Percentiles rank a stretch among this genome's conserved stretches.
Evolutionary conservation across 345 rosid species (phyloP).

Genomic region (Populus simonii): DNA sequence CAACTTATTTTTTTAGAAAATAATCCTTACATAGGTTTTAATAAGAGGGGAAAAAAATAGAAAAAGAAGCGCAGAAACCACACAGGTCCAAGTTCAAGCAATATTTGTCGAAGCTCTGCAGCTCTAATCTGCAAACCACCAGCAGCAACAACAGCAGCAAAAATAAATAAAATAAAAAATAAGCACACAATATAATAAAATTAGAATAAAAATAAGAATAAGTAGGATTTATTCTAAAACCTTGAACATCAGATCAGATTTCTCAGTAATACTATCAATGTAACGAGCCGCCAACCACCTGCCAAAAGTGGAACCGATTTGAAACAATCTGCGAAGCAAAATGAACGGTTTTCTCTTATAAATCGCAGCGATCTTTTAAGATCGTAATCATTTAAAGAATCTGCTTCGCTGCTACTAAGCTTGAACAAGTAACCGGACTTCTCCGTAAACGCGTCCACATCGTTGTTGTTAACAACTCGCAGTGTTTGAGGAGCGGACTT

Average conservation of each 20-base stretch:
- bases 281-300: slow-evolving; percentile 70
- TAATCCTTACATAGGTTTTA: background rate
- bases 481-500: slow-evolving; percentile 5
- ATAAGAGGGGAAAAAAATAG: background rate
- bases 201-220: background rate
- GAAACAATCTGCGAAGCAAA: slow-evolving; percentile 67
- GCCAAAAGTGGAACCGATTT: slow-evolving; percentile 66
- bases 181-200: background rate
- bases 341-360: slow-evolving; percentile 65
- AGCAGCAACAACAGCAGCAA: background rate
- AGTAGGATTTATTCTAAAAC: slow-evolving; percentile 19
- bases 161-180: background rate
- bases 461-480: slow-evolving; percentile 25
- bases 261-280: slow-evolving; percentile 55
- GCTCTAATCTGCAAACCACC: slow-evolving; percentile 68
- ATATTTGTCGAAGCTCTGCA: slow-evolving; percentile 72
- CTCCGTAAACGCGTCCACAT: slow-evolving; percentile 66
- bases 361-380: slow-evolving; percentile 45
- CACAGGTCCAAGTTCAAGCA: slow-evolving; percentile 92
- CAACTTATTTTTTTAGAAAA: background rate
- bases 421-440: slow-evolving; percentile 83
- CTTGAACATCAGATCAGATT: slow-evolving; percentile 72
- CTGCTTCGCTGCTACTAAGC: slow-evolving; percentile 58
- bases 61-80: background rate
- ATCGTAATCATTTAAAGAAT: slow-evolving; percentile 56